Evolutionary conservation across 345 rosid species (phyloP), one percentile per base, ranked within the genome.

Genomic region (Melaleuca alternifolia): DNA sequence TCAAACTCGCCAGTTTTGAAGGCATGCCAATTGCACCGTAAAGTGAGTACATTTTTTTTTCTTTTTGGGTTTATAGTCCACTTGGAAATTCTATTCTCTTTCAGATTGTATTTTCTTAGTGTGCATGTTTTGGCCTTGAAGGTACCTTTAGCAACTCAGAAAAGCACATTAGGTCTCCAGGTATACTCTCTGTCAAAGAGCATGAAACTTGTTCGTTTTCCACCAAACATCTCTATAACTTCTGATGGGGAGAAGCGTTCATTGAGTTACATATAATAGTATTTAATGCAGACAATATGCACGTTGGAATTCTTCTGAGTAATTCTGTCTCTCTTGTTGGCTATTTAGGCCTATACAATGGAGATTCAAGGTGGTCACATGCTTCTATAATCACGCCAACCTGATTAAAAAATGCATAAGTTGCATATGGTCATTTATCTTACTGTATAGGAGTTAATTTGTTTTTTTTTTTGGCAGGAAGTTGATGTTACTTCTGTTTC

Each of bases 1-100:
- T 84, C 91, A 87, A 89, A 82, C 54, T 85, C 76, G 51, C 76
- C 77, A 62, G 51, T 65, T 85, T 91, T 88, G 56, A 91, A 88
- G 90, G 93, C 93, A 84, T 90, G 85, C 71, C 92, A 92, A 28
- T 85, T 92, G 84, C 91, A 92, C 85, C 89, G 83, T 90, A 94
- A 95, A 84, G 97, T 93, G 30, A 54, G 90, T 91, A 86, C 87
- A 62, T 0, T 46, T 53, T 50, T 41, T 15, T 62, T 30, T 28
- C n/a, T 11, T 41, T 41, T 41, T 41, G 41, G 48, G 26, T 71
- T 44, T 71, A 10, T 37, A 71, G 81, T 37, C 81, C 81, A 71
- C 79, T 71, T 20, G 3, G 20, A 41, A 37, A 41, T 33, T 9
- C 11, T 20, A 37, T 18, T 37, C 26, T 37, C 48, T 20, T 71